Conservation (phyloP, 345 rosid species). For the Rhodamnia rubescens region DNA sequence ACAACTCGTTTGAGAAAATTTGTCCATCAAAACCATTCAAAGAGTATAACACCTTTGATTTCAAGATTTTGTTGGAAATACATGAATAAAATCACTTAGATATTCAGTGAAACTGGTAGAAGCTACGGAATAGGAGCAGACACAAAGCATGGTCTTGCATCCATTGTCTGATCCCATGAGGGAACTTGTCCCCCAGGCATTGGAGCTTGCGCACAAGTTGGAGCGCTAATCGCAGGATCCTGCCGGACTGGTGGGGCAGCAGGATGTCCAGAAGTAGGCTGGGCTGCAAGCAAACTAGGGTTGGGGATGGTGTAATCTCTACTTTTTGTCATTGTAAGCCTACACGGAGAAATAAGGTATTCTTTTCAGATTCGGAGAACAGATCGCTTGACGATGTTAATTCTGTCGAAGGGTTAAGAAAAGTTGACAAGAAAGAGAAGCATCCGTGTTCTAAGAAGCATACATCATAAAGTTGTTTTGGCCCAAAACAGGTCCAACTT, state of each 20-base stretch:
- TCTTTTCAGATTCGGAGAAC: background rate
- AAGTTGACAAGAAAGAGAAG: background rate
- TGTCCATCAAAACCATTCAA: no score
- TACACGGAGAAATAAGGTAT: background rate
- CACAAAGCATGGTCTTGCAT: constrained; percentile 5
- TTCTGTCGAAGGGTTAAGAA: background rate
- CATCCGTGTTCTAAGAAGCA: constrained; percentile 37
- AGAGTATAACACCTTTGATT: no score
- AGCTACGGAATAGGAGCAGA: background rate
- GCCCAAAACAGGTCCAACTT: background rate
- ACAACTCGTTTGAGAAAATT: no score
- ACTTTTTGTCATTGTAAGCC: background rate
- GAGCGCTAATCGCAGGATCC: constrained; percentile 25
- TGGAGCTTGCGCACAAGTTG: constrained; percentile 12
- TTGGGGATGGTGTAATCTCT: constrained; percentile 85
- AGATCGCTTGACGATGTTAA: background rate
- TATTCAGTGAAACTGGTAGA: no score
- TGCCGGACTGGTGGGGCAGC: constrained; percentile 50
- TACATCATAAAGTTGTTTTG: constrained; percentile 22
- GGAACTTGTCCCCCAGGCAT: constrained; percentile 29
- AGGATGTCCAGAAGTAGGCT: constrained; percentile 29
- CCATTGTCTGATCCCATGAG: constrained; percentile 34
- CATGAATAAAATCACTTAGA: no score
- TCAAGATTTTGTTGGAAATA: no score
- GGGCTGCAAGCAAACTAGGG: constrained; percentile 34